Evolutionary conservation across 768 basidiomycete genomes (phyloP).

Genomic region (Auriculariales sp.): DNA sequence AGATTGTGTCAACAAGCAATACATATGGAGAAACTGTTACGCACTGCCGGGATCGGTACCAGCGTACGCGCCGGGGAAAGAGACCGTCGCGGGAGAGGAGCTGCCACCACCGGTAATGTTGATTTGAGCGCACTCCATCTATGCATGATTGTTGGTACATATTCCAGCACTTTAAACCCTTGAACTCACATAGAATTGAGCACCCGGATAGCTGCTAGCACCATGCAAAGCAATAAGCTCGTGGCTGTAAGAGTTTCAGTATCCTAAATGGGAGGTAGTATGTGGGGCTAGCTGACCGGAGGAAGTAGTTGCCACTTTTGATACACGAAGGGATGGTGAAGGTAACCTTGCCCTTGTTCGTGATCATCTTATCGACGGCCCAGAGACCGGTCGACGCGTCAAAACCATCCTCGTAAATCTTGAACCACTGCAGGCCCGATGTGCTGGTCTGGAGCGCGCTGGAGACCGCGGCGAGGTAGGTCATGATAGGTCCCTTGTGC

Average conservation of each 20-base stretch:
- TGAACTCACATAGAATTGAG: constrained; percentile 36
- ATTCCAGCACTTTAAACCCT: neutral
- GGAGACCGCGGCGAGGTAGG: constrained; percentile 27
- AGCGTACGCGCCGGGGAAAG: constrained; percentile 12
- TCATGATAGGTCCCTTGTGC: constrained; percentile 26
- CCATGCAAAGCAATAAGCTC: constrained; percentile 41
- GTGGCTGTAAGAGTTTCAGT: constrained; percentile 13
- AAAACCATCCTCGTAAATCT: constrained; percentile 28
- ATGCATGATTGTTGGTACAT: neutral
- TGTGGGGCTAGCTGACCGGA: neutral
- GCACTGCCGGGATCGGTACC: constrained; percentile 21
- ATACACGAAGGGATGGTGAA: constrained; percentile 35
- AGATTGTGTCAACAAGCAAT: neutral
- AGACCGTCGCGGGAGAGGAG: constrained; percentile 9
- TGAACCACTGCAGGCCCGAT: constrained; percentile 39
- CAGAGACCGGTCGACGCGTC: constrained; percentile 14
- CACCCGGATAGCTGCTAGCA: constrained; percentile 33
- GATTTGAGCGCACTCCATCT: constrained; percentile 26
- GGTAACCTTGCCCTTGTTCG: constrained; percentile 34
- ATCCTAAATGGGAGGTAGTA: neutral
- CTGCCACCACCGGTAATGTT: constrained; percentile 21
- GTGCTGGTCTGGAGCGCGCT: constrained; percentile 30
- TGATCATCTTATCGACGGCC: constrained; percentile 32
- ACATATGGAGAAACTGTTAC: constrained; percentile 17
- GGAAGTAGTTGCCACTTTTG: constrained; percentile 16